A percentile compares a stretch with the other conserved stretches of the same genome.
phyloP scores from a whole-genome alignment of 345 rosid species.

The Euphorbia pulcherrima region DNA sequence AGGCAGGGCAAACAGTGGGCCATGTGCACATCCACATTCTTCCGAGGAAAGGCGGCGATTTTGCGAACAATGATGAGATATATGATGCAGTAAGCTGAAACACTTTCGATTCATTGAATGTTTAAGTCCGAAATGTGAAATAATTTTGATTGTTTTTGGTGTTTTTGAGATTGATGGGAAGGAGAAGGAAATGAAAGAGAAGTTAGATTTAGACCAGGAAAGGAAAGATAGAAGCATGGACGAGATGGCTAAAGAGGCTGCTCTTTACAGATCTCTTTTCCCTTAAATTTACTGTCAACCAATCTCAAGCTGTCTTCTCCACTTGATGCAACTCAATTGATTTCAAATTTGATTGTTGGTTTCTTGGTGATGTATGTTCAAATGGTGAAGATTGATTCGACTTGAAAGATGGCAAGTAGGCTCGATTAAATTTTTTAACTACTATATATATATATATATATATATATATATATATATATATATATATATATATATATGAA shows the following conservation, averaged over 20 bases:
- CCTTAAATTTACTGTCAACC: conserved; percentile 1
- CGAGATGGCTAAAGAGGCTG: conserved; percentile 81
- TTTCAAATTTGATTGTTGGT: too few species aligned
- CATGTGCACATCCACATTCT: conserved; percentile 90
- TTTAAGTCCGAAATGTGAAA: background rate
- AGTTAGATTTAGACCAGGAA: conserved; percentile 73
- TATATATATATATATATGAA: too few species aligned
- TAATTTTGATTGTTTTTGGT: background rate
- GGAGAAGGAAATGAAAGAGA: conserved; percentile 64
- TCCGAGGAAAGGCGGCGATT: conserved; percentile 78
- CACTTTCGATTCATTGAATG: background rate
- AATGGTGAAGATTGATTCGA: too few species aligned
- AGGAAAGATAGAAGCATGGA: conserved; percentile 65
- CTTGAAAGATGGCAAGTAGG: too few species aligned
- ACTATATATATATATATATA: too few species aligned
- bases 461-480: too few species aligned
- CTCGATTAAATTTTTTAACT: too few species aligned
- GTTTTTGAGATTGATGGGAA: conserved; percentile 54
- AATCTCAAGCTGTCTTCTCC: too few species aligned
- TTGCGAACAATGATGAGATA: conserved; percentile 85
- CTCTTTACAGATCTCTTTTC: conserved; percentile 39
- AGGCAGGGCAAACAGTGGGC: conserved; percentile 86
- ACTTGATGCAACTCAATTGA: too few species aligned
- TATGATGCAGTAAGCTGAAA: conserved; percentile 67
- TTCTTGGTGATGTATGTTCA: too few species aligned